These are phyloP conservation scores for Rhodomyrtus psidioides DNA, from an alignment of 441 rosid species.

Conservation along the genomic window DNA sequence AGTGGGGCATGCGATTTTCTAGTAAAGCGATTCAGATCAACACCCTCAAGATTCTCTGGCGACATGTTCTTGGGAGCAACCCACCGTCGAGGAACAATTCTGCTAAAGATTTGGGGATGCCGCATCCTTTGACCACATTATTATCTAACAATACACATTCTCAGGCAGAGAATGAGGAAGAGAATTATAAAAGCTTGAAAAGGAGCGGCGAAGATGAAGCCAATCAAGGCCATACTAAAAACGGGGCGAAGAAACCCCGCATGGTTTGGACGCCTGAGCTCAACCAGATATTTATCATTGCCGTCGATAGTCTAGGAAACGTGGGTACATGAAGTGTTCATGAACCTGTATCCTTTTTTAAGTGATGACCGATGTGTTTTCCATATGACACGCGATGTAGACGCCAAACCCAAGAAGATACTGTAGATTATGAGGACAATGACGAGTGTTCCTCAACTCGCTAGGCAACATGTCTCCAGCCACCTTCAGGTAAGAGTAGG, in stretches of 20 bases:
- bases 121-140: accelerated
- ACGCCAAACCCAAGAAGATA: neutral
- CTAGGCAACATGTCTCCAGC: neutral
- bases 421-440: neutral
- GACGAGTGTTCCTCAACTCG: neutral
- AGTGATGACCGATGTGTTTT: neutral
- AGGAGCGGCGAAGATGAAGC: neutral
- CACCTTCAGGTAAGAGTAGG: too few relatives aligned
- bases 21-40: neutral
- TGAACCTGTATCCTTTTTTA: neutral
- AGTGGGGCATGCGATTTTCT: neutral
- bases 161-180: neutral
- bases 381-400: neutral
- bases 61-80: neutral
- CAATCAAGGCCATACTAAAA: neutral
- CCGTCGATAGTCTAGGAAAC: neutral
- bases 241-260: too few relatives aligned
- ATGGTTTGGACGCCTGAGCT: neutral
- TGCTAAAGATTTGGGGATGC: neutral
- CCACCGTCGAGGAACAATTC: neutral
- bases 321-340: neutral
- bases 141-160: neutral
- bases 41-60: neutral
- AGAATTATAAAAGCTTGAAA: neutral
- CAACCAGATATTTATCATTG: neutral